Evolutionary conservation across 305 asterid genomes (phyloP).

Genomic region (Euphrasia arctica): DNA sequence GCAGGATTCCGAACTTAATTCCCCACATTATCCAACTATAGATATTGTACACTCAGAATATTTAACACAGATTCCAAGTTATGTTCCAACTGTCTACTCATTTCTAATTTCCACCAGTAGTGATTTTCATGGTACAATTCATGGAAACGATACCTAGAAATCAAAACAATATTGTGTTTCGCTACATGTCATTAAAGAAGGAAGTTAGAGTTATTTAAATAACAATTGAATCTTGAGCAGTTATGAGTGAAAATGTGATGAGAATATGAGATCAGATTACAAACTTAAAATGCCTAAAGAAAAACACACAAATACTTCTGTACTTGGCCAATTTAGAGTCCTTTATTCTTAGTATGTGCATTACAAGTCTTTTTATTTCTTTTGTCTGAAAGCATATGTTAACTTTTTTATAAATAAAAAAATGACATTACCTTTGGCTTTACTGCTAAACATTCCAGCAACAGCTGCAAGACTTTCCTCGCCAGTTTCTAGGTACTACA

Average conservation of each 20-base stretch:
- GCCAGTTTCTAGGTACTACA: slow-evolving; percentile 84
- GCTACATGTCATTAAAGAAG: slow-evolving; percentile 2
- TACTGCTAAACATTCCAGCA: slow-evolving; percentile 99
- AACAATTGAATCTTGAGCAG: slow-evolving; percentile 6
- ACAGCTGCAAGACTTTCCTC: slow-evolving; percentile 99
- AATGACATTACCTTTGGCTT: slow-evolving; percentile 73
- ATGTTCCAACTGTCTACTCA: slow-evolving; percentile 21
- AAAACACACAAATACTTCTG: slow-evolving; percentile 11
- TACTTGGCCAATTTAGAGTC: slow-evolving; percentile 13
- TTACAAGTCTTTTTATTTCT: slow-evolving; percentile 10
- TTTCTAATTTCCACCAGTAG: slow-evolving; percentile 16
- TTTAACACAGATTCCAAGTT: slow-evolving; percentile 16
- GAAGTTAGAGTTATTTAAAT: slow-evolving; percentile 1
- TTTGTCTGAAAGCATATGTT: slow-evolving; percentile 14
- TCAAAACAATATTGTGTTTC: slow-evolving; percentile 10
- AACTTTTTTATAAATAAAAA: background rate
- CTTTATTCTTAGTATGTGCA: slow-evolving; percentile 1
- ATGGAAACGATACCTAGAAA: slow-evolving; percentile 19
- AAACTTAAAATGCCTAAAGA: slow-evolving; percentile 15
- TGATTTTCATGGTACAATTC: slow-evolving; percentile 20
- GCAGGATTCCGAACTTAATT: background rate
- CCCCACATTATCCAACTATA: slow-evolving; percentile 19
- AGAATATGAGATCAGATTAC: slow-evolving; percentile 20
- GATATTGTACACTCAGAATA: slow-evolving; percentile 14
- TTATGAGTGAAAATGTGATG: slow-evolving; percentile 11